Evolutionary conservation across 495 filamentous ascomycete species (phyloP).

Genomic region (Trichocladium uniseriatum): DNA sequence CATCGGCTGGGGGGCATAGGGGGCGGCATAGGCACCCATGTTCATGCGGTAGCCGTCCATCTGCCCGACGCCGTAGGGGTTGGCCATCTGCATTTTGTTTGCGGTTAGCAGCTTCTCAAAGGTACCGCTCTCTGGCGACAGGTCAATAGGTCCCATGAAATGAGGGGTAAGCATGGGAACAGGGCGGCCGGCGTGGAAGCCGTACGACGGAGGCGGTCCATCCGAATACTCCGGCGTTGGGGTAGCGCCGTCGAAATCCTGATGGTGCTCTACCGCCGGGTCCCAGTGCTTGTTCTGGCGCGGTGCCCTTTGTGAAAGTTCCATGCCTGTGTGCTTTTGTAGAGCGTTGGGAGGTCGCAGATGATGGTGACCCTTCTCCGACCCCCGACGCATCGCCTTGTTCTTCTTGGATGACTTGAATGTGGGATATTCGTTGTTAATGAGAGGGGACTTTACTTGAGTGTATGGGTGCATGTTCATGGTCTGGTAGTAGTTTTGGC

Average conservation of each 20-base stretch:
- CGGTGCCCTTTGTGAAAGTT: conserved; percentile 23
- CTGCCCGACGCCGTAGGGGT: conserved; percentile 16
- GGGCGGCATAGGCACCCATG: conserved; percentile 24
- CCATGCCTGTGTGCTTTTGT: conserved; percentile 21
- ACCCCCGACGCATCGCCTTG: conserved; percentile 33
- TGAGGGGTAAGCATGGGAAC: conserved; percentile 31
- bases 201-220: conserved; percentile 17
- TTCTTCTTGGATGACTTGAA: conserved; percentile 32
- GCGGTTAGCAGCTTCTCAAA: conserved; percentile 70
- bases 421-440: conserved; percentile 26
- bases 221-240: conserved; percentile 18
- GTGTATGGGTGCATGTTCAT: conserved; percentile 7
- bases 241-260: conserved; percentile 14
- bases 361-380: conserved; percentile 36
- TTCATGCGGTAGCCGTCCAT: background rate
- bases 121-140: conserved; percentile 58
- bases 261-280: conserved; percentile 18
- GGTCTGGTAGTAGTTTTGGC: background rate
- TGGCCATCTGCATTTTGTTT: conserved; percentile 48
- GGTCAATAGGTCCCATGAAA: conserved; percentile 36
- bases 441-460: conserved; percentile 58
- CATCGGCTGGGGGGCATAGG: conserved; percentile 24
- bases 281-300: conserved; percentile 37
- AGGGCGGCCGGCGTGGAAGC: conserved; percentile 22
- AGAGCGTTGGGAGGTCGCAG: conserved; percentile 25